Evolutionary conservation across 768 basidiomycete species (phyloP).

Genomic region (Chlorophyllum brunneum): DNA sequence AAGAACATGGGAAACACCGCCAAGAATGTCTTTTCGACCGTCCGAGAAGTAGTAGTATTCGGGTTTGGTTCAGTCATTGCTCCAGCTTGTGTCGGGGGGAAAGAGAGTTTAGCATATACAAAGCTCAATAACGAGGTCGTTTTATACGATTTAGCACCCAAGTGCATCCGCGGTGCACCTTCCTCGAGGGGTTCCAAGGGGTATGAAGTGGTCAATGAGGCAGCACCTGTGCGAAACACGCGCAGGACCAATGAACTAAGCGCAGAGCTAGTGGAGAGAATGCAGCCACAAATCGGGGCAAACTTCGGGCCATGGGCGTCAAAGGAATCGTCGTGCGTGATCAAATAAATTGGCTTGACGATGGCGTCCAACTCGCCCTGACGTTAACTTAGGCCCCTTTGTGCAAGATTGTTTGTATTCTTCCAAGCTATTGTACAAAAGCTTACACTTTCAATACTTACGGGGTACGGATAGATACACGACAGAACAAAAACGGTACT

Average conservation of each 20-base stretch:
- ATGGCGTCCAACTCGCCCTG: no score
- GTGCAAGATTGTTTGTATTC: not conserved
- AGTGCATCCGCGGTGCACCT: not conserved
- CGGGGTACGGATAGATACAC: not conserved
- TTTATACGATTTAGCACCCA: not conserved
- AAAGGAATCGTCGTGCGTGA: no score
- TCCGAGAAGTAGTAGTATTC: not conserved
- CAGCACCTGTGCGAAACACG: no score
- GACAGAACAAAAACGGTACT: not conserved
- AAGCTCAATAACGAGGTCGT: not conserved
- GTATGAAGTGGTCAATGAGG: no score
- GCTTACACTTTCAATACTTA: constrained; percentile 4
- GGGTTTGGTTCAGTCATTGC: not conserved
- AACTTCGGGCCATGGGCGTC: no score
- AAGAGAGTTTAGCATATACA: not conserved
- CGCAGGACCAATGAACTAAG: no score
- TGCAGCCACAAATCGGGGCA: no score
- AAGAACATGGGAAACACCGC: not conserved
- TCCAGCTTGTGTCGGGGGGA: not conserved
- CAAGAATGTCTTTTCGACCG: not conserved
- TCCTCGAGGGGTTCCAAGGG: not conserved
- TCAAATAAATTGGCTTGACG: no score
- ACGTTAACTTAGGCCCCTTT: no score
- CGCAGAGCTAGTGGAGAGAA: no score
- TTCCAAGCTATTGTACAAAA: not conserved